Percentiles rank a stretch among this genome's conserved stretches.
Evolutionary conservation across 345 rosid species (phyloP).

Genomic region (Rubroshorea leprosula): DNA sequence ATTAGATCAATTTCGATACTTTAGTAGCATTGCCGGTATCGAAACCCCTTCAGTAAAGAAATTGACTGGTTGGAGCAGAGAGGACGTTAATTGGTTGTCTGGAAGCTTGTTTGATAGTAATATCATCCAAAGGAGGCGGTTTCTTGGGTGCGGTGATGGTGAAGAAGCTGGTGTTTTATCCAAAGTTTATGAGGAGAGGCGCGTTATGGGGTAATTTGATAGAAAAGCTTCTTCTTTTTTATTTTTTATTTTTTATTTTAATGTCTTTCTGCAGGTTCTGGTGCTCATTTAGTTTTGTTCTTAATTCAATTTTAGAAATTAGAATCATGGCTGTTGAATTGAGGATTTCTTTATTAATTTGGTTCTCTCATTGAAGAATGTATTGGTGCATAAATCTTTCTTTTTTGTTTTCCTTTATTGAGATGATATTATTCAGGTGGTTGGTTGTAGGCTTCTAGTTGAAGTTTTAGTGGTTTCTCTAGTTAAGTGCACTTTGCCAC

Average conservation of each 20-base stretch:
- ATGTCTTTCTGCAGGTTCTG: background rate
- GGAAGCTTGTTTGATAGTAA: slow-evolving; percentile 14
- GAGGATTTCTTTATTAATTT: too few species aligned
- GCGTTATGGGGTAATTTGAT: slow-evolving; percentile 71
- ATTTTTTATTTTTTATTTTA: too few species aligned
- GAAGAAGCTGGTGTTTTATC: slow-evolving; percentile 81
- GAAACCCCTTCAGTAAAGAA: slow-evolving; percentile 20
- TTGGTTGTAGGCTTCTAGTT: too few species aligned
- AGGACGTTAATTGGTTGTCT: slow-evolving; percentile 16
- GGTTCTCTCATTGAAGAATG: too few species aligned
- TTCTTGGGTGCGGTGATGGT: slow-evolving; percentile 92
- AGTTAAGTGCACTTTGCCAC: too few species aligned
- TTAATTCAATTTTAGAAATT: too few species aligned
- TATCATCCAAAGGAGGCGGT: slow-evolving; percentile 50
- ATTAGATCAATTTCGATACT: slow-evolving; percentile 32
- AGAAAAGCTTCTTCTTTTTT: background rate
- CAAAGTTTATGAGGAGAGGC: slow-evolving; percentile 79
- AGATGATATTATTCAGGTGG: too few species aligned
- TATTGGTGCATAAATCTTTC: too few species aligned
- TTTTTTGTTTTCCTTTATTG: too few species aligned
- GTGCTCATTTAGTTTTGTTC: too few species aligned
- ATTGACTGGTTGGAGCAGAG: slow-evolving; percentile 13
- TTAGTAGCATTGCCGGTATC: slow-evolving; percentile 35
- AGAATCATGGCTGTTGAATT: too few species aligned
- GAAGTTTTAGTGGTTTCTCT: too few species aligned